phyloP scores from a whole-genome alignment of 257 asterid genomes.

The Plantago ovata region DNA sequence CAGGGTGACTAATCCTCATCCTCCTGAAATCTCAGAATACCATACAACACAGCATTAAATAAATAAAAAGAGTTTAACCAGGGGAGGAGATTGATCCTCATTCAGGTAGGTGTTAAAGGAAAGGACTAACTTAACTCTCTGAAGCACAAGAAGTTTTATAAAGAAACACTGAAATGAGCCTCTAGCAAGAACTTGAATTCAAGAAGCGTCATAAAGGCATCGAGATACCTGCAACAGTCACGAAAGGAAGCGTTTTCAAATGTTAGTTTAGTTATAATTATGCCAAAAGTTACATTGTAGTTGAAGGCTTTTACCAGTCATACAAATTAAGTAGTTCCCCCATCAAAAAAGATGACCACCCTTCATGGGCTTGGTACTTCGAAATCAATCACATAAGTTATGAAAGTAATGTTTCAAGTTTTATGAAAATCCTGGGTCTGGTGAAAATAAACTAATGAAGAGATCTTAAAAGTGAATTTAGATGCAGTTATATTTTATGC shows the following conservation, averaged over 20 bases:
- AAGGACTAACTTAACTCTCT: constrained; percentile 16
- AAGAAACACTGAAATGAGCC: constrained; percentile 9
- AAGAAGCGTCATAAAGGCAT: constrained; percentile 50
- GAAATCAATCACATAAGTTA: neutral
- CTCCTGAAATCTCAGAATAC: no score
- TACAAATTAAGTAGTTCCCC: no score
- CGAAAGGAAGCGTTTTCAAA: constrained; percentile 18
- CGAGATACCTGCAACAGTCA: constrained; percentile 44
- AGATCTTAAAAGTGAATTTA: neutral
- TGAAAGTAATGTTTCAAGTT: neutral
- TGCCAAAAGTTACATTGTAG: neutral
- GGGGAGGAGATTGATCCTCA: neutral
- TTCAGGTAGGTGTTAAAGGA: constrained; percentile 14
- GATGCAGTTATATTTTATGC: no score
- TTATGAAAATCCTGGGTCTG: neutral
- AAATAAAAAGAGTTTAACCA: neutral
- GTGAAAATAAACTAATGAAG: neutral
- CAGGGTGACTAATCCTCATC: no score
- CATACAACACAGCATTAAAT: neutral
- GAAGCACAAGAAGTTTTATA: constrained; percentile 13
- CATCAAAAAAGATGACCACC: no score
- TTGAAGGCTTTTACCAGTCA: constrained; percentile 1
- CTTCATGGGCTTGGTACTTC: neutral
- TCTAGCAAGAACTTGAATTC: constrained; percentile 4
- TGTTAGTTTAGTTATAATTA: neutral